phyloP scores from a whole-genome alignment of 1,284 basidiomycete species.

The Singerocomus inundabilis region DNA sequence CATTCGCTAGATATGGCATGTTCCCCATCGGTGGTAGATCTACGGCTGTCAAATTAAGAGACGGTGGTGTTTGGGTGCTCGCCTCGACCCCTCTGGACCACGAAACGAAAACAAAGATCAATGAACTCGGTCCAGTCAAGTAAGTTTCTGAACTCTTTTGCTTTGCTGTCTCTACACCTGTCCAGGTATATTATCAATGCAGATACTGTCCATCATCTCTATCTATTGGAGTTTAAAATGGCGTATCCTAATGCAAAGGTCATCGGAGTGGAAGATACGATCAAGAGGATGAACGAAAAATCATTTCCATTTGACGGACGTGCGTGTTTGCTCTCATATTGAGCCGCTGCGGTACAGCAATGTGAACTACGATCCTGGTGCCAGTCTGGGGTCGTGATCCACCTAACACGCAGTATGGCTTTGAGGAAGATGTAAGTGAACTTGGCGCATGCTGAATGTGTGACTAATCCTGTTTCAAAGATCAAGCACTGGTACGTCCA shows the following conservation, averaged over 20 bases:
- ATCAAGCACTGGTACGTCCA: constrained; percentile 57
- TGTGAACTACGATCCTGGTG: neutral
- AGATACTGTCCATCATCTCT: constrained; percentile 66
- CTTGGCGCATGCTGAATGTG: neutral
- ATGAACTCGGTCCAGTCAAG: constrained; percentile 78
- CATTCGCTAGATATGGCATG: constrained; percentile 66
- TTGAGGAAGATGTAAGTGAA: constrained; percentile 70
- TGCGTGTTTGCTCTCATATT: constrained; percentile 32
- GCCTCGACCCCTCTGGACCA: constrained; percentile 80
- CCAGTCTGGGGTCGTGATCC: constrained; percentile 67
- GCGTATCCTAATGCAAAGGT: constrained; percentile 78
- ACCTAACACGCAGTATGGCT: constrained; percentile 68
- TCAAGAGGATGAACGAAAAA: constrained; percentile 43
- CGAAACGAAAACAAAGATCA: constrained; percentile 70
- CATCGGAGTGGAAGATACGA: constrained; percentile 60
- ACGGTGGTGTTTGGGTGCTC: constrained; percentile 79
- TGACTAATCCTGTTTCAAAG: constrained; percentile 33
- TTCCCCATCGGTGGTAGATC: constrained; percentile 79
- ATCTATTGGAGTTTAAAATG: constrained; percentile 68
- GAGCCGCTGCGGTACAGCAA: neutral
- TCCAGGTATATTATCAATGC: constrained; percentile 65
- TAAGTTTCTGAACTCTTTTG: constrained; percentile 25
- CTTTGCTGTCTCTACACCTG: neutral
- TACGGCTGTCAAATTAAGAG: constrained; percentile 75
- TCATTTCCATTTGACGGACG: constrained; percentile 59